A percentile compares a stretch with the other conserved stretches of the same genome.
phyloP scores from a whole-genome alignment of 2,329 filamentous ascomycete species.

The Cercospora sp. region DNA sequence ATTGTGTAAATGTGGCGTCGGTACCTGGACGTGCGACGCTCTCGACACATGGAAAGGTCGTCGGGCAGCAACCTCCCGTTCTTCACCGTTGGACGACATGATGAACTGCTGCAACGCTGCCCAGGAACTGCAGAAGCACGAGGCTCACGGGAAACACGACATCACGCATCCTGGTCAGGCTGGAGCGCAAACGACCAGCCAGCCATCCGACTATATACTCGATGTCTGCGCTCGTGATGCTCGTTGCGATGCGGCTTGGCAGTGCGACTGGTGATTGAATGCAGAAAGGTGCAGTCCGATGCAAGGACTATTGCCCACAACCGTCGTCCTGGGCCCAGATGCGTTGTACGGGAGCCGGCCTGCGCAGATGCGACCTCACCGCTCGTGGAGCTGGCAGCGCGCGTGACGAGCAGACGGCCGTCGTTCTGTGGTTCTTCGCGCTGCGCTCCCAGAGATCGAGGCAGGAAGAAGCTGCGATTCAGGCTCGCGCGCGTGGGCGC shows the following conservation, averaged over 20 bases:
- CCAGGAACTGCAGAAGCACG: constrained; percentile 26
- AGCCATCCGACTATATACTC: constrained; percentile 18
- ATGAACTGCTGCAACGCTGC: constrained; percentile 26
- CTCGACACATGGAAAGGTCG: neutral
- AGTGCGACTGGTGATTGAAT: constrained; percentile 23
- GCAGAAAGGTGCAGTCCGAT: constrained; percentile 22
- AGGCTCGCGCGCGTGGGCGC: neutral
- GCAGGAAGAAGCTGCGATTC: constrained; percentile 2
- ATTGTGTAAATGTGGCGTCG: neutral
- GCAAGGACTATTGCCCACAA: constrained; percentile 20
- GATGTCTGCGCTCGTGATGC: constrained; percentile 19
- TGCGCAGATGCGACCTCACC: constrained; percentile 13
- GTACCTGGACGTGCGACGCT: neutral
- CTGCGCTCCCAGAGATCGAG: neutral
- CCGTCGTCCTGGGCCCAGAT: constrained; percentile 12
- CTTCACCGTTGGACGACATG: constrained; percentile 23
- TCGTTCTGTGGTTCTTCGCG: neutral
- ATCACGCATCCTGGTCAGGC: constrained; percentile 15
- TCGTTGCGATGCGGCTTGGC: constrained; percentile 20
- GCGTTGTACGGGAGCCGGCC: constrained; percentile 15
- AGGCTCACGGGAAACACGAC: constrained; percentile 12
- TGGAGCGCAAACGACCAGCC: constrained; percentile 23
- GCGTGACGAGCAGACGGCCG: neutral
- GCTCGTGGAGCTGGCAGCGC: constrained; percentile 2
- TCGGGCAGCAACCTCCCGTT: neutral